Evolutionary conservation across 177 flowering plant genomes (phyloP), one percentile per base, ranked within the genome.

Genomic region (Telopea speciosissima): DNA sequence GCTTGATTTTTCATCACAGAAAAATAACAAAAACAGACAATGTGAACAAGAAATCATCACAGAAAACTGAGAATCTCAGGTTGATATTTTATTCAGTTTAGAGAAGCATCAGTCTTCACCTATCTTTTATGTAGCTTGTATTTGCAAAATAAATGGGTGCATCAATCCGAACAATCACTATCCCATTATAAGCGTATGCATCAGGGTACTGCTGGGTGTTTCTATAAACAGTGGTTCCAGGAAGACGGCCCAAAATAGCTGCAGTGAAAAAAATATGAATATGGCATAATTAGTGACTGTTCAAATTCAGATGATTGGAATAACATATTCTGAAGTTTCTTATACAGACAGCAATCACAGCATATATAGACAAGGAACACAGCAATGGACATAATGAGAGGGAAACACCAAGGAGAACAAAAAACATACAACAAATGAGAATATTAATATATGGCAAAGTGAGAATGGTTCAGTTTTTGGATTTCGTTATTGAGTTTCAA

Each of bases 241-340:
- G 99, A 75, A 96, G 92, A 72, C 99, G 99, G 7, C 99, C 99
- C 88, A 96, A 83, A 63, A 87, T 79, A 84, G 99, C 99, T 95
- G 91, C 81, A 85, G 66, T 31, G 31, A 65, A 67, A 72, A 56
- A 25, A 9, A 45, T 26, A 63, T 5, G 9, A 58, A 22, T 19
- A 23, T 22, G 33, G 25, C 25, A 58, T 21, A 28, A 19, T 28
- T 58, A 8, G 36, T 24, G 11, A 64, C 54, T 25, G 23, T 36
- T 60, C 23, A n/a, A 6, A 42, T 25, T 61, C 58, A 44, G 63
- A 56, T 56, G 17, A 54, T 54, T 26, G 61, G 9, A 26, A 68
- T 19, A 28, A 3, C 7, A 68, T 25, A 26, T 24, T 23, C 22
- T 28, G 42, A 26, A 63, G 31, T 63, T 26, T 63, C 40, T 13